Conservation (phyloP, 2,329 filamentous ascomycete species). For the Metarhizium rileyi region DNA sequence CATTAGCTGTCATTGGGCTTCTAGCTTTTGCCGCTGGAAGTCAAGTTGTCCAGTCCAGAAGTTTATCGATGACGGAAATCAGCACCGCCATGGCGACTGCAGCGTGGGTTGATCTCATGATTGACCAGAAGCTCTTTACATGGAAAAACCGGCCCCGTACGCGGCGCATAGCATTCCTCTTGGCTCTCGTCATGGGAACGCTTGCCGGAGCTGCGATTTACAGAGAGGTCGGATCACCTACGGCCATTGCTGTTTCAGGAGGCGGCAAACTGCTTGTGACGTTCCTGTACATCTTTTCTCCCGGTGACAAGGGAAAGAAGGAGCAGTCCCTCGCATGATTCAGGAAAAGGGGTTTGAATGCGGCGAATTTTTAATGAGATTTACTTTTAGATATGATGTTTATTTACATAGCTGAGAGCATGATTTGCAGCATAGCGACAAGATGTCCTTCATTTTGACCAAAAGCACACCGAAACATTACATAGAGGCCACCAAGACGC, state of each 20-base stretch:
- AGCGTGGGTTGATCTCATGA: conserved; percentile 50
- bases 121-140: conserved; percentile 41
- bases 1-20: conserved; percentile 37
- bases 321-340: not conserved
- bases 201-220: conserved; percentile 42
- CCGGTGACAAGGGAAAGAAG: conserved; percentile 8
- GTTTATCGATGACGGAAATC: conserved; percentile 48
- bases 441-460: not conserved
- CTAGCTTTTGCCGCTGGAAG: conserved; percentile 46
- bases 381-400: not conserved
- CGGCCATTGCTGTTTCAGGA: conserved; percentile 15
- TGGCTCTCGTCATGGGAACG: conserved; percentile 35
- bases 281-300: conserved; percentile 13
- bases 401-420: not conserved
- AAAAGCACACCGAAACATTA: not conserved
- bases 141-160: conserved; percentile 39
- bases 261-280: conserved; percentile 16
- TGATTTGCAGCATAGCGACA: not conserved
- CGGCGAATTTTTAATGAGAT: not conserved
- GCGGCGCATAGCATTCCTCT: conserved; percentile 39
- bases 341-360: not conserved
- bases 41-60: conserved; percentile 48
- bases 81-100: conserved; percentile 56
- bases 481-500: not conserved
- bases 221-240: conserved; percentile 13